phyloP scores from a whole-genome alignment of 495 filamentous ascomycete species.

The Neurospora sp. region DNA sequence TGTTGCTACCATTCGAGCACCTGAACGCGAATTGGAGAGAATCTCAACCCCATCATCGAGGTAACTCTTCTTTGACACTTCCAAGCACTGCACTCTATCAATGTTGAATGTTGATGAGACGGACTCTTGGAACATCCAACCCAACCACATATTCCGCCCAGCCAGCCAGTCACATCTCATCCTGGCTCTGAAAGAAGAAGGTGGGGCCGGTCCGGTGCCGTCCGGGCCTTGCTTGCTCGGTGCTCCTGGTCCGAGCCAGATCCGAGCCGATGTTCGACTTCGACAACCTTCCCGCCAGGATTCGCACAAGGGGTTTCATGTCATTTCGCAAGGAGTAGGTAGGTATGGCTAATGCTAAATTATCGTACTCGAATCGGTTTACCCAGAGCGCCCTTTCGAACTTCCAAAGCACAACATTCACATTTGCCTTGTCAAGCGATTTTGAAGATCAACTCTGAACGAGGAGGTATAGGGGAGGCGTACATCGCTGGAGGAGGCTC shows the following conservation, averaged over 20 bases:
- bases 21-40: neutral
- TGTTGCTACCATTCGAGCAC: neutral
- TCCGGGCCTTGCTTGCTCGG: neutral
- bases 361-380: neutral
- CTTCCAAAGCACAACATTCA: neutral
- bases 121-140: neutral
- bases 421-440: neutral
- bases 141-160: neutral
- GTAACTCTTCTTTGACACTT: neutral
- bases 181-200: neutral
- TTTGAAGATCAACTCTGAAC: neutral
- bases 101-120: neutral
- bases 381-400: neutral
- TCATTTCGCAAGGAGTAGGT: neutral
- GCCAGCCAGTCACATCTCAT: neutral
- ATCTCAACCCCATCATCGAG: neutral
- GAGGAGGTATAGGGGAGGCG: neutral
- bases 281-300: neutral
- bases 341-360: neutral
- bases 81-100: neutral
- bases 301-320: neutral
- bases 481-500: neutral
- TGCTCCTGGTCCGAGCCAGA: neutral
- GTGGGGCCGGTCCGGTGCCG: neutral
- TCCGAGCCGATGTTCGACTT: neutral